Evolutionary conservation across 495 filamentous ascomycete species (phyloP), one percentile per base, ranked within the genome.

Genomic region (Aspergillus hancockii): DNA sequence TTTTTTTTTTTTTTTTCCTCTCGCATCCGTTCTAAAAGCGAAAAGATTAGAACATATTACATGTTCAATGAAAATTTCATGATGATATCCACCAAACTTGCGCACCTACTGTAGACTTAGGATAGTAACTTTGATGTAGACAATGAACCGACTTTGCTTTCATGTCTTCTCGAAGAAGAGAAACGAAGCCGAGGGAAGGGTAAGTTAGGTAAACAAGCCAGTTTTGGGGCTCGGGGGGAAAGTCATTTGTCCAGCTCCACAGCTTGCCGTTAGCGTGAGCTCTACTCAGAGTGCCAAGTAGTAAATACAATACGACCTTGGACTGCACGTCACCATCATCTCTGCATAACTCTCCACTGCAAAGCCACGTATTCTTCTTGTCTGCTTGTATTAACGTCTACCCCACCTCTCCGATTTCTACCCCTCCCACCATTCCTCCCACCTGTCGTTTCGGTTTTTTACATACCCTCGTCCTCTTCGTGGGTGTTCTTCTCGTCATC

Each of bases 401-500:
- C 56, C 46, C 46, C 56, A 16, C 25, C 28, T 52, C 21, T 18
- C 10, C 10, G n/a, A 25, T 19, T 50, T 30, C 30, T 46, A 21
- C 32, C 47, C 45, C 46, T 32, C 54, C 63, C 64, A 66, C 57
- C 64, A 67, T 68, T 61, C 46, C 53, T 57, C 53, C 18, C 43
- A 30, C 31, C 36, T 36, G 14, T 66, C 70, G 68, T 62, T 71
- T 73, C 63, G 67, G 83, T 59, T 63, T 81, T 63, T 62, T 83
- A 61, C 73, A 85, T 66, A 67, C 78, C 65, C 55, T 90, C 70
- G 53, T 88, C 68, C 77, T 90, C 66, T 83, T 92, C 74, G 63
- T 85, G 62, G 71, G 74, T 62, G 71, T 87, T 50, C 49, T 68
- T 55, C 63, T 76, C 68, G 69, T 87, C 86, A 91, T 88, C 75